Evolutionary conservation across 441 rosid genomes (phyloP), one percentile per base, ranked within the genome.

Genomic region (Gossypium laxum): DNA sequence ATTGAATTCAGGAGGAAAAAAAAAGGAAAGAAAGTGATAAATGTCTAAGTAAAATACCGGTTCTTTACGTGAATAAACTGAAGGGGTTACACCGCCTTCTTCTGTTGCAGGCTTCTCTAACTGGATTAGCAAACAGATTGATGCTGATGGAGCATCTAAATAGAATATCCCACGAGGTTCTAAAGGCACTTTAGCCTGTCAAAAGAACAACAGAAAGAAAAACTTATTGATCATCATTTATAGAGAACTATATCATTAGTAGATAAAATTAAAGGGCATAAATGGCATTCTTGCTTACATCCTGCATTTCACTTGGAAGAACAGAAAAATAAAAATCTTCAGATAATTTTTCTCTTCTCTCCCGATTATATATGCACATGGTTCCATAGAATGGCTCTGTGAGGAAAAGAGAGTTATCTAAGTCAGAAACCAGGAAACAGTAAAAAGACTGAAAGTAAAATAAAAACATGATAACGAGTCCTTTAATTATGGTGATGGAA

Each of bases 1-100:
- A 56, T 70, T 54, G 75, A 75, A 55, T 58, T 65, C 21, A 21
- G 38, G 28, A 66, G 32, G 19, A 28, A 10, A 3, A 43, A 26
- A 48, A 14, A 76, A 50, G 60, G 71, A 64, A 57, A 55, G 5
- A 55, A 32, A 14, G 17, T 10, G 6, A 69, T n/a, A 19, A 34
- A 60, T 38, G 28, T 38, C 61, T 18, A 28, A n/a, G 67, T 69
- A 84, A 92, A 92, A 75, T 95, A 95, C 99, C 71, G 96, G 96
- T 72, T 95, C 98, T 89, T 92, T 95, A 70, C 98, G 98, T 75
- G 98, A 95, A 85, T 95, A 95, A 80, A 89, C 97, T 6, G 98
- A 92, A 41, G 99, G 85, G 75, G 89, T 82, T 77, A 92, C 90
- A 61, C 97, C 98, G 47, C 92, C 91, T 79, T 95, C 99, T 84